These are phyloP conservation scores for Hypsizygus marmoreus DNA, from an alignment of 768 basidiomycete genomes.

Conservation along the genomic window DNA sequence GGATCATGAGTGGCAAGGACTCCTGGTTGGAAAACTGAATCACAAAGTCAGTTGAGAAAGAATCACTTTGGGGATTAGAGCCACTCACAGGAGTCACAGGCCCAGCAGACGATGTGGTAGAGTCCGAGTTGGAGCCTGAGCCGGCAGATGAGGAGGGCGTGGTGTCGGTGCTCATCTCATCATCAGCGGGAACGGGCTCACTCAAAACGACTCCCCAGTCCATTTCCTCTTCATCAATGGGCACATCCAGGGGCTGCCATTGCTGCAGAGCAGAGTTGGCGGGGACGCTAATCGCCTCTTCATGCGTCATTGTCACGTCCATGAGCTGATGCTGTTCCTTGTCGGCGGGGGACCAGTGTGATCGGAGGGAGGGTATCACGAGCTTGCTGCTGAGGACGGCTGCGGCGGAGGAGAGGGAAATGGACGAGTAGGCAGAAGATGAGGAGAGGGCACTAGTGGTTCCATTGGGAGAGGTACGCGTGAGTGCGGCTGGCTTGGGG, in stretches of 20 bases:
- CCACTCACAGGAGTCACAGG: slow-evolving; percentile 32
- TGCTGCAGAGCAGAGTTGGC: slow-evolving; percentile 5
- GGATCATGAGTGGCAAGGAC: slow-evolving; percentile 23
- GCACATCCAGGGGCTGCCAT: slow-evolving; percentile 26
- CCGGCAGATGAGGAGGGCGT: slow-evolving; percentile 13
- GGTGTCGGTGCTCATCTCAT: slow-evolving; percentile 12
- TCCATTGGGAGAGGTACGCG: slow-evolving; percentile 23
- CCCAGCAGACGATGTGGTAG: slow-evolving; percentile 22
- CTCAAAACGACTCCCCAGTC: slow-evolving; percentile 23
- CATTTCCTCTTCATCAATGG: slow-evolving; percentile 25
- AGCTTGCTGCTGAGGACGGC: slow-evolving; percentile 1
- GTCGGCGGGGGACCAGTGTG: slow-evolving; percentile 16
- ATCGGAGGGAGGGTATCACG: slow-evolving; percentile 14
- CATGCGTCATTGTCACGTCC: too few relatives aligned
- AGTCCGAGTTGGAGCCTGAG: slow-evolving; percentile 16
- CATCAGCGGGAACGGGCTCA: slow-evolving; percentile 13
- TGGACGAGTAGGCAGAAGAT: slow-evolving; percentile 5
- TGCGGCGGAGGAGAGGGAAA: slow-evolving; percentile 5
- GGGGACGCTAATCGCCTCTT: slow-evolving; percentile 9
- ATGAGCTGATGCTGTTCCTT: slow-evolving; percentile 11
- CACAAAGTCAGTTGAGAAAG: background rate
- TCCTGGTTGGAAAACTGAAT: slow-evolving; percentile 9
- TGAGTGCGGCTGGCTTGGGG: slow-evolving; percentile 19
- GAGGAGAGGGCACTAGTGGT: slow-evolving; percentile 17
- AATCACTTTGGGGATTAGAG: background rate